A percentile compares a stretch with the other conserved stretches of the same genome.
These are phyloP conservation scores for Geosiphon pyriformis DNA, from an alignment of 192 early-diverging fungal species.

Conservation along the genomic window DNA sequence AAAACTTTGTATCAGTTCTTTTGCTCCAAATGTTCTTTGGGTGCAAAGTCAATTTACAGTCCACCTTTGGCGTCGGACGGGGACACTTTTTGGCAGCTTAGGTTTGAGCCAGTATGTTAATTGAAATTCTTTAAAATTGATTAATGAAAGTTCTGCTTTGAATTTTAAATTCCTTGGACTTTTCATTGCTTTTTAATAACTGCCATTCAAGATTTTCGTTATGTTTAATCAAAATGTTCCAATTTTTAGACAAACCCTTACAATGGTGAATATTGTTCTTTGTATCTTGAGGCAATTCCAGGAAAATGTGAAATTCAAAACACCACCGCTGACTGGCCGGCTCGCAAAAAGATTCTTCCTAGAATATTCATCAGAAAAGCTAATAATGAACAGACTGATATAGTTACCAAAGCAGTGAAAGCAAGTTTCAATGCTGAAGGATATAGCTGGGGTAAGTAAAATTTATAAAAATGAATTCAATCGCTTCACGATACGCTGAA, in stretches of 20 bases:
- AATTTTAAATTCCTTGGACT: too few relatives aligned
- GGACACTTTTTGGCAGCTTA: background rate
- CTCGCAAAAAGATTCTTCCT: background rate
- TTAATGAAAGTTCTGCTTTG: too few relatives aligned
- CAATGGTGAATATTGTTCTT: background rate
- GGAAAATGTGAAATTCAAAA: background rate
- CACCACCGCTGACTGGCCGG: background rate
- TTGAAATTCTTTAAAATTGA: too few relatives aligned
- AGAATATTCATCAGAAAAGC: background rate
- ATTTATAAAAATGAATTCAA: background rate
- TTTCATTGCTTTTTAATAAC: too few relatives aligned
- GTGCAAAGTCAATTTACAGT: background rate
- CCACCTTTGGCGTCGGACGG: background rate
- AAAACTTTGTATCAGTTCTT: too few relatives aligned
- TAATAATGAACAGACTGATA: background rate
- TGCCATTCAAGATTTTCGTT: background rate
- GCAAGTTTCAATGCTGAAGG: background rate
- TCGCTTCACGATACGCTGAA: background rate
- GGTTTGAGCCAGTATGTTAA: background rate
- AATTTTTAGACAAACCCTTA: background rate
- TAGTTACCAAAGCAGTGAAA: too few relatives aligned
- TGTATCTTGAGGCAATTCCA: background rate
- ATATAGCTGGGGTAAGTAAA: background rate
- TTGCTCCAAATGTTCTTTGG: too few relatives aligned
- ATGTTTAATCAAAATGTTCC: background rate